Base-by-base conservation (phyloP, 192 early-diverging fungal species). In the Obelidium mucronatum region DNA sequence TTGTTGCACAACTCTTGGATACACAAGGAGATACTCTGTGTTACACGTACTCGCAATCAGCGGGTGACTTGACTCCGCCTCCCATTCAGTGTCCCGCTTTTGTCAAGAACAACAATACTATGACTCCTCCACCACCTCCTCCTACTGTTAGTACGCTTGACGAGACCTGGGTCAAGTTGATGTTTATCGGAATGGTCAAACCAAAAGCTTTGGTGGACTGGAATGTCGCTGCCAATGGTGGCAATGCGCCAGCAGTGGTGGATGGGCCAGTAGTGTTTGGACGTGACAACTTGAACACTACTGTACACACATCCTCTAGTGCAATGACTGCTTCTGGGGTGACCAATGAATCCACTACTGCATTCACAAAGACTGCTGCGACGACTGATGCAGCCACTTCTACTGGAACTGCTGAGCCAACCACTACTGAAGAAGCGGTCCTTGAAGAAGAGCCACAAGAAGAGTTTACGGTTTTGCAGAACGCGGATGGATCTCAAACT, bases 11-110 rank as follows among this genome's bases (percentile, higher is more conserved):
- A 35, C 5, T 74, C 37, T 39, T 74, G 17, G 42, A 74, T 26
- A 74, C 72, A 1, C 33, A 74, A 40, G 72, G 72, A 36, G 30
- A 17, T 13, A 62, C 60, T 26, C 40, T 74, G 56, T 74, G 72
- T 39, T 74, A 74, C 60, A 74, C 72, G 4, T 74, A 74, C 40
- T 42, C 58, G 3, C 17, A 40, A 26, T 74, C 72, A 0, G 56
- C 36, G 28, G 72, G 72, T 26, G 72, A 74, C 55, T 39, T 74
- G 51, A 5, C 56, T 3, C 22, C 36, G 1, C 58, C 72, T 11
- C 11, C 72, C 15, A 30, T 51, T 44, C 8, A 33, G 4, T 68
- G 66, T 30, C 66, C 66, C 5, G 44, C 55, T 31, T 8, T 30
- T 33, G 44, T 44, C 19, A n/a, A 15, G 5, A 42, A 30, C n/a